Evolutionary conservation across 1,284 basidiomycete genomes (phyloP).

Genomic region (Coniophora puteana): DNA sequence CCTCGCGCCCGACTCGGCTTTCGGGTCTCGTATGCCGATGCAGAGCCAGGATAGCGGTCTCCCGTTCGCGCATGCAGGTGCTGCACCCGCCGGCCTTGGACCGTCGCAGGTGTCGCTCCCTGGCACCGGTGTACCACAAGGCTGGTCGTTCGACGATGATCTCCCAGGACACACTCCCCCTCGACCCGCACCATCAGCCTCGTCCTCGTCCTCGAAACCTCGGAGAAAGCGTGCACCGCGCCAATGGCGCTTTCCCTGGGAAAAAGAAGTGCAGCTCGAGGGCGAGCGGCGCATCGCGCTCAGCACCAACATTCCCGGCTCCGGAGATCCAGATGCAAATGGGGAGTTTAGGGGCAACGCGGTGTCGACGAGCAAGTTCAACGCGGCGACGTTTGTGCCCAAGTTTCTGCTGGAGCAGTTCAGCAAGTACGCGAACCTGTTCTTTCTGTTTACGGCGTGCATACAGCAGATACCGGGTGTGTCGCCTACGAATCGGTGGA

Average conservation of each 20-base stretch:
- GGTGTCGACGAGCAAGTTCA: constrained; percentile 96
- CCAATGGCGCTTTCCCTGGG: constrained; percentile 77
- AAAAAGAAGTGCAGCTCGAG: constrained; percentile 52
- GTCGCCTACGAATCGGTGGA: constrained; percentile 94
- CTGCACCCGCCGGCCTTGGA: constrained; percentile 54
- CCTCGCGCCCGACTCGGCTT: constrained; percentile 59
- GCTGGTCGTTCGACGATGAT: constrained; percentile 70
- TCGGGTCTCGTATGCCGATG: constrained; percentile 48
- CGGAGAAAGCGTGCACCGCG: constrained; percentile 25
- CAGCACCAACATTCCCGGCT: no score
- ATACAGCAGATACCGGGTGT: constrained; percentile 99
- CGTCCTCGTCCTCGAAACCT: constrained; percentile 14
- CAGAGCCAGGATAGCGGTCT: constrained; percentile 69
- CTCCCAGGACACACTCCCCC: constrained; percentile 43
- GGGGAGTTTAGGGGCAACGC: constrained; percentile 77
- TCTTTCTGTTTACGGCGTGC: constrained; percentile 97
- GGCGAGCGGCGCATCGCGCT: constrained; percentile 74
- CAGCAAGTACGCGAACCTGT: constrained; percentile 97
- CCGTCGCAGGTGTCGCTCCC: constrained; percentile 36
- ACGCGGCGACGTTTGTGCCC: constrained; percentile 82
- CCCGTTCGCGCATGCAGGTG: constrained; percentile 54
- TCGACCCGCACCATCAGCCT: constrained; percentile 19
- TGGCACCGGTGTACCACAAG: constrained; percentile 46
- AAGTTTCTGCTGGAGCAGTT: constrained; percentile 98
- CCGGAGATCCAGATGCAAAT: constrained; percentile 56